Evolutionary conservation across 1,284 basidiomycete genomes (phyloP).

Genomic region (Peniophora sp.): DNA sequence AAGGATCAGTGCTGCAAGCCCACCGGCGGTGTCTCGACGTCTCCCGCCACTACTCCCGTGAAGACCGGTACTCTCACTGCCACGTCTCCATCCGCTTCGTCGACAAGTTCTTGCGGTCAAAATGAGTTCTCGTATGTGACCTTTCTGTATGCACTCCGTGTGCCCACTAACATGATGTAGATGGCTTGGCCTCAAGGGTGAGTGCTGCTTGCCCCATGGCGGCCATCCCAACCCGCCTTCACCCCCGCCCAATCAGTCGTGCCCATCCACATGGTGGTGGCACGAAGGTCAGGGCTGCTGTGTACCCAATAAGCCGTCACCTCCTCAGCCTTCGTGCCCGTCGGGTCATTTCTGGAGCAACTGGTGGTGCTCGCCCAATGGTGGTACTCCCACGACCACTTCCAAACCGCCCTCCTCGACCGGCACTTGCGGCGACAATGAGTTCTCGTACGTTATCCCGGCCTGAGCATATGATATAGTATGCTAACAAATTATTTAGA

Average conservation of each 20-base stretch:
- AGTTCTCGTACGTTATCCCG: conserved; percentile 29
- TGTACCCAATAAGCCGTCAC: conserved; percentile 29
- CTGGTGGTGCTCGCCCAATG: conserved; percentile 31
- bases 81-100: background rate
- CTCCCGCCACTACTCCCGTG: too few species aligned
- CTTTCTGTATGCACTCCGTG: too few species aligned
- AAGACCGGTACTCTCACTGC: conserved; percentile 2
- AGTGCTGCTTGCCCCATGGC: conserved; percentile 43
- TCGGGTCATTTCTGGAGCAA: conserved; percentile 38
- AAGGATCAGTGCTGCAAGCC: background rate
- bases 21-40: too few species aligned
- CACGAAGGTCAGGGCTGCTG: conserved; percentile 35
- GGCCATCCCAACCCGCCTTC: conserved; percentile 32
- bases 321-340: conserved; percentile 42
- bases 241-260: conserved; percentile 36
- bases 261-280: conserved; percentile 34
- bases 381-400: background rate
- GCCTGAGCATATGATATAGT: background rate
- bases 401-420: conserved; percentile 7
- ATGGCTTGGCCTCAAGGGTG: background rate
- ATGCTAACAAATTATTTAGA: conserved; percentile 18
- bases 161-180: conserved; percentile 12
- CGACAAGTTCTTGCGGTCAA: background rate
- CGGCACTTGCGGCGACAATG: conserved; percentile 18
- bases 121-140: too few species aligned